Percentiles rank a stretch among this genome's conserved stretches.
Evolutionary conservation across 129 eudicot species (phyloP).

Genomic region (Erigeron canadensis): DNA sequence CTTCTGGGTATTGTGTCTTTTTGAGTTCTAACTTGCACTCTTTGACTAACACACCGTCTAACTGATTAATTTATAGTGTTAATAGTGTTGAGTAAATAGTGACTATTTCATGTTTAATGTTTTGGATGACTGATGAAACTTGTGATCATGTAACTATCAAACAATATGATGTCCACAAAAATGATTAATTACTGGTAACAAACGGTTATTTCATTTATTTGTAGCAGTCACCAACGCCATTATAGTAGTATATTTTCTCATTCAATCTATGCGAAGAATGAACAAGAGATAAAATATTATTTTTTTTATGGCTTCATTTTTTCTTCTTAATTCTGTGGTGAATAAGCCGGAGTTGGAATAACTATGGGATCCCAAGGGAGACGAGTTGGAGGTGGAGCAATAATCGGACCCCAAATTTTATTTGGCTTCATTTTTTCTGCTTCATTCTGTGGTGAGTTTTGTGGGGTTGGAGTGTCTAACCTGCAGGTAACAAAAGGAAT

Average conservation of each 20-base stretch:
- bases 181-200: not conserved
- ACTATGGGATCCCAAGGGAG: slow-evolving; percentile 70
- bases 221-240: no score
- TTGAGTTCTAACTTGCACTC: no score
- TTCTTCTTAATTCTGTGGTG: slow-evolving; percentile 24
- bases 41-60: no score
- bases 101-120: not conserved
- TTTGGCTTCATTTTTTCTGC: no score
- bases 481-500: slow-evolving; percentile 4
- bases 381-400: not conserved
- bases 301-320: not conserved
- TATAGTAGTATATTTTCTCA: no score
- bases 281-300: no score
- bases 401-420: not conserved
- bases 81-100: not conserved
- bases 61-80: no score
- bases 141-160: slow-evolving; percentile 2
- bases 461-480: slow-evolving; percentile 4
- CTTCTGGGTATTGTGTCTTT: no score
- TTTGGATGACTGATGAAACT: slow-evolving; percentile 4
- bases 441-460: no score
- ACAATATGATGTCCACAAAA: not conserved
- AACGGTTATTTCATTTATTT: no score
- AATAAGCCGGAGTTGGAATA: slow-evolving; percentile 30
- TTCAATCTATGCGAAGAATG: no score